Base-by-base conservation (phyloP, 2,329 filamentous ascomycete genomes). In the Botrytis deweyae region DNA sequence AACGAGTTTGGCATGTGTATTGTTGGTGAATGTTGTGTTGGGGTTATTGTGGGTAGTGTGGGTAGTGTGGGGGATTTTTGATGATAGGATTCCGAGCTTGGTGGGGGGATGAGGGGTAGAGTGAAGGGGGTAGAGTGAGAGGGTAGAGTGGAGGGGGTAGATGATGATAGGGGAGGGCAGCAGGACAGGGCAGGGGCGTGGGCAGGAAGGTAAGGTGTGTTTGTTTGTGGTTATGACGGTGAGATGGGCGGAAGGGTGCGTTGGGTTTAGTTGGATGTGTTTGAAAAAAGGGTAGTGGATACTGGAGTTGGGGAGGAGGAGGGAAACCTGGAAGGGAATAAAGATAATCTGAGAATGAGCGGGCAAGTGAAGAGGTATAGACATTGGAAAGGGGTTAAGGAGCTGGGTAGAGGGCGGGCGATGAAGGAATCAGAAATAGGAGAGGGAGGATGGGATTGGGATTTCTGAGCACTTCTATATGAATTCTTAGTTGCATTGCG, bases 381-480 rank as follows among this genome's bases (percentile, higher is more conserved):
- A 33, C 0, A 33, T 10, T 10, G 1, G 12, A 12, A 20, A 5
- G 16, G 3, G 18, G 7, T 36, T 4, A 2, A 9, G 22, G 58
- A 22, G 29, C 1, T 10, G 7, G 9, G 55, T 4, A 36, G 7
- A 59, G 29, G 22, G 8, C 10, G 4, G 22, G 9, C 12, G 10
- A 49, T 4, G 12, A 9, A 25, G 20, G 9, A 9, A 16, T 18
- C 16, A 58, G 14, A 58, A 6, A 18, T 38, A n/a, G 4, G 49
- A n/a, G n/a, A 58, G 18, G n/a, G 14, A 18, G 12, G n/a, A 18
- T 4, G 12, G 6, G 14, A n/a, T 14, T 5, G 6, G 14, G 25
- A 14, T 14, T 14, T n/a, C 46, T n/a, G 25, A 6, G 25, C 1
- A 14, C 6, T 55, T n/a, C 6, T 6, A 1, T 2, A n/a, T 2